A percentile compares a stretch with the other conserved stretches of the same genome.
Evolutionary conservation across 2,329 filamentous ascomycete species (phyloP).

Genomic region (Akanthomyces muscarius): DNA sequence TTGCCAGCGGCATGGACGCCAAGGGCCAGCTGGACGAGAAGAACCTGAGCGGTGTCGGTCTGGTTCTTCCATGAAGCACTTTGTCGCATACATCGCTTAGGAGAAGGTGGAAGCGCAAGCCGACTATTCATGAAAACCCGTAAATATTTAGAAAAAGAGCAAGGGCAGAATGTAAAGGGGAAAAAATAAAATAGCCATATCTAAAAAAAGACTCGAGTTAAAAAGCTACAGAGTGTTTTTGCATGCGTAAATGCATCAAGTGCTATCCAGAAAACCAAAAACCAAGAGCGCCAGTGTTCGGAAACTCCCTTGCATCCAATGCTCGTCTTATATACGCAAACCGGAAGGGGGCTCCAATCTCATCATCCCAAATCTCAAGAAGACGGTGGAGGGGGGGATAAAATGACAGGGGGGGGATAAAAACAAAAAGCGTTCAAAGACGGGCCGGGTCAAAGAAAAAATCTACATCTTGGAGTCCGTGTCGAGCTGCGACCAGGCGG

Average conservation of each 20-base stretch:
- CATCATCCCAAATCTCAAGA: neutral
- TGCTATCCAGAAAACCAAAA: neutral
- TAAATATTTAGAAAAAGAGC: neutral
- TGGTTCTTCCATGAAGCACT: slow-evolving; percentile 63
- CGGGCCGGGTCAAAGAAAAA: neutral
- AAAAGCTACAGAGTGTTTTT: slow-evolving; percentile 5
- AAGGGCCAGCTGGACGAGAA: slow-evolving; percentile 74
- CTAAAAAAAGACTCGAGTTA: neutral
- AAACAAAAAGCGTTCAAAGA: neutral
- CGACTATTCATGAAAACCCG: neutral
- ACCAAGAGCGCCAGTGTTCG: neutral
- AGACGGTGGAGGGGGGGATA: neutral
- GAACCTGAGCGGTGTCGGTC: slow-evolving; percentile 78
- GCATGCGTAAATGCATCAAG: neutral
- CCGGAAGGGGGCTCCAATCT: neutral
- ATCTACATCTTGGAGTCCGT: neutral
- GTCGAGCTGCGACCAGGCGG: slow-evolving; percentile 46
- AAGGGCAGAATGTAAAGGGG: neutral
- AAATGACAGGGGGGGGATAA: neutral
- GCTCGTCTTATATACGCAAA: neutral
- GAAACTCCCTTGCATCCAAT: neutral
- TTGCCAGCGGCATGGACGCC: slow-evolving; percentile 78
- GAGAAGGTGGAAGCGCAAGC: neutral
- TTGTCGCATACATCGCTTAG: too few species aligned
- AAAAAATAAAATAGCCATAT: neutral